Evolutionary conservation across 2,329 filamentous ascomycete species (phyloP).

Genomic region (Calonectria pseudoturangicola): DNA sequence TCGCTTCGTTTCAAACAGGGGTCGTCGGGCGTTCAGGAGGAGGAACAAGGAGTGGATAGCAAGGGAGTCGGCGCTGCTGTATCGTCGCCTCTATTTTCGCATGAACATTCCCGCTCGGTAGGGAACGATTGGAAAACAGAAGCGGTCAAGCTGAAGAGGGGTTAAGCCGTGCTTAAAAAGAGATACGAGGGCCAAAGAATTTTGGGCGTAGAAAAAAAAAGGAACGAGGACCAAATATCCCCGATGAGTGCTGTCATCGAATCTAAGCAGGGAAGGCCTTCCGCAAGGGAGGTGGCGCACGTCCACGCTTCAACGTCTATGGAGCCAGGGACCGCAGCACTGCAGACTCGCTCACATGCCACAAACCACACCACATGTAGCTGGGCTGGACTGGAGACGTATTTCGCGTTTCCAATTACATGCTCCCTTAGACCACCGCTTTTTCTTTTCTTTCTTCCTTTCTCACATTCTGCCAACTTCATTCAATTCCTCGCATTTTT

Average conservation of each 20-base stretch:
- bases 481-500: neutral
- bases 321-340: neutral
- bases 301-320: neutral
- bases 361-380: conserved; percentile 15
- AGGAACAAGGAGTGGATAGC: conserved; percentile 12
- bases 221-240: conserved; percentile 2
- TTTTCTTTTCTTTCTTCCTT: neutral
- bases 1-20: conserved; percentile 29
- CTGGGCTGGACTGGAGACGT: neutral
- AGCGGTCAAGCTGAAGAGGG: neutral
- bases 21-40: neutral
- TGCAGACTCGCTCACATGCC: conserved; percentile 2
- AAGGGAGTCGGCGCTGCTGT: conserved; percentile 4
- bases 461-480: neutral
- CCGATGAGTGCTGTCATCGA: neutral
- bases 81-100: conserved; percentile 3
- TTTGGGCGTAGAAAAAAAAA: neutral
- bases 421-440: neutral
- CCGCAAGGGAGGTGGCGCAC: conserved; percentile 36
- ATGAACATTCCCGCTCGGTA: conserved; percentile 9
- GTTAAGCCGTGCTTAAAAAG: neutral
- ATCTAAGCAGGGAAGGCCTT: conserved; percentile 23
- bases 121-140: neutral
- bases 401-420: neutral
- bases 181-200: neutral